Percentiles rank a stretch among this genome's conserved stretches.
These are phyloP conservation scores for Spathaspora sp. DNA, from an alignment of 805 yeast species.

Conservation along the genomic window DNA sequence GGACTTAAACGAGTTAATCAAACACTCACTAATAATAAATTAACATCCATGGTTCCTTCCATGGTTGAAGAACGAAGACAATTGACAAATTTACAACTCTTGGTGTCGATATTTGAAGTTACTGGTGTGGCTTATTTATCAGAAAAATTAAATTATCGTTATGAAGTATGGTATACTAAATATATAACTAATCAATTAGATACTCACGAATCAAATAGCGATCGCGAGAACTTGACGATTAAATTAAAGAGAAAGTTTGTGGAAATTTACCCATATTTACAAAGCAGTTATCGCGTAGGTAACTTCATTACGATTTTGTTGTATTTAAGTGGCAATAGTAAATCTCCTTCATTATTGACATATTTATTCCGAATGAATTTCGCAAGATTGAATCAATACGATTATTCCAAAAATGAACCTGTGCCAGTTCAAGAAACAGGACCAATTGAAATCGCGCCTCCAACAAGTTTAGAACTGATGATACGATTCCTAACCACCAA, in stretches of 20 bases:
- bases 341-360: constrained; percentile 62
- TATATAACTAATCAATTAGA: constrained; percentile 46
- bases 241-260: constrained; percentile 41
- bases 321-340: constrained; percentile 63
- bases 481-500: constrained; percentile 18
- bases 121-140: constrained; percentile 66
- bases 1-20: constrained; percentile 68
- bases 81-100: constrained; percentile 50
- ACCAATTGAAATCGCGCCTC: constrained; percentile 35
- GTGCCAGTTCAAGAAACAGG: constrained; percentile 9
- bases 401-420: constrained; percentile 37
- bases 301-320: constrained; percentile 57
- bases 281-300: constrained; percentile 41
- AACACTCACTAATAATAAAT: constrained; percentile 29
- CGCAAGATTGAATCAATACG: constrained; percentile 55
- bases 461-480: constrained; percentile 34
- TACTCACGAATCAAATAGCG: constrained; percentile 15
- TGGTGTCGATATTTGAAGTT: constrained; percentile 53
- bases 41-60: constrained; percentile 35
- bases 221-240: constrained; percentile 24
- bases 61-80: constrained; percentile 50
- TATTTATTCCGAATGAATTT: constrained; percentile 59
- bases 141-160: constrained; percentile 63
- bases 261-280: constrained; percentile 58
- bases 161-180: constrained; percentile 61